Conservation (phyloP, 306 rosid genomes). For the Datisca glomerata region DNA sequence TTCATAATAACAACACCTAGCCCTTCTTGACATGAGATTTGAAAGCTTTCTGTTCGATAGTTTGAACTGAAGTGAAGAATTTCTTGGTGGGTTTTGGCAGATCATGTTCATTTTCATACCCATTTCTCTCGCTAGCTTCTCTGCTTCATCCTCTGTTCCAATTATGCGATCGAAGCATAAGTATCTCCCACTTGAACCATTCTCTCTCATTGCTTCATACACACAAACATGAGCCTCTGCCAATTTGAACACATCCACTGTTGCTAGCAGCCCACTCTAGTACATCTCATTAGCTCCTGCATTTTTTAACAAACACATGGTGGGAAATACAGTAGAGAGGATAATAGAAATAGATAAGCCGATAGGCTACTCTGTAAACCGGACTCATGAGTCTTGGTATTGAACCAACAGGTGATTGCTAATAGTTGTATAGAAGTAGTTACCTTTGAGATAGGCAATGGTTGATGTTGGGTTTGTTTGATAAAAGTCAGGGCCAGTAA, state of each 20-base stretch:
- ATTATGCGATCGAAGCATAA: slow-evolving; percentile 51
- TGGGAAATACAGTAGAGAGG: too few relatives aligned
- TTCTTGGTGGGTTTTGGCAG: slow-evolving; percentile 8
- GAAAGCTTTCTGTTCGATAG: slow-evolving; percentile 47
- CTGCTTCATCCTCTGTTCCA: slow-evolving; percentile 28
- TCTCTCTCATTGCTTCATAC: slow-evolving; percentile 39
- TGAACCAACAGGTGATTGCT: background rate
- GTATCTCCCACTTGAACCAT: slow-evolving; percentile 58
- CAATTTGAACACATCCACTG: slow-evolving; percentile 34
- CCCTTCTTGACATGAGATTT: slow-evolving; percentile 36
- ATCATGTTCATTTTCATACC: slow-evolving; percentile 32
- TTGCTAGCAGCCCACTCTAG: slow-evolving; percentile 47
- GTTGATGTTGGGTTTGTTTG: slow-evolving; percentile 57
- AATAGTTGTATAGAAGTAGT: background rate
- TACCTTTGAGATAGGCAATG: slow-evolving; percentile 87
- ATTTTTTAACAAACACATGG: too few relatives aligned
- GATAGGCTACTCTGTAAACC: background rate
- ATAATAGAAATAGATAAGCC: too few relatives aligned
- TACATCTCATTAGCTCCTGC: slow-evolving; percentile 71
- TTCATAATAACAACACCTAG: slow-evolving; percentile 25
- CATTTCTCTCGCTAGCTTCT: slow-evolving; percentile 38
- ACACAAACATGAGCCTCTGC: slow-evolving; percentile 62
- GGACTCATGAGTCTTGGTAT: background rate
- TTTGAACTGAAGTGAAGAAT: slow-evolving; percentile 15
- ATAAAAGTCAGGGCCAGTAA: slow-evolving; percentile 54